Base-by-base conservation (phyloP, 2,329 filamentous ascomycete species). In the Xylaria sp. region DNA sequence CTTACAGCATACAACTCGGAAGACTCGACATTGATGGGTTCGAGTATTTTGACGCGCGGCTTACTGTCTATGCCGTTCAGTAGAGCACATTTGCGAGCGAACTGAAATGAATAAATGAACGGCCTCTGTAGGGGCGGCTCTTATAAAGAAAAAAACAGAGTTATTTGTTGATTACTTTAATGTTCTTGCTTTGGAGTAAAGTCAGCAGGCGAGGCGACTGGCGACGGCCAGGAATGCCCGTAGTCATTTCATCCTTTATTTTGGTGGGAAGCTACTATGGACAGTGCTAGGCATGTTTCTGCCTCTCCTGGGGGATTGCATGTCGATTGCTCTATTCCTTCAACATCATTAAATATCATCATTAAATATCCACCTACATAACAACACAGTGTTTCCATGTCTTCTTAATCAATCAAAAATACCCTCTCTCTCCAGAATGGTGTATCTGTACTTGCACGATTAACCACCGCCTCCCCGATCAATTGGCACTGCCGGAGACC, bases 51-150 rank as follows among this genome's bases (percentile, higher is more conserved):
- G 25, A 5, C 10, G 58, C 22, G 50, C 55, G 25, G 39, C 51
- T 62, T 9, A 20, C n/a, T 27, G 13, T 20, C 42, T 63, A 62
- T 60, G 39, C 62, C 44, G 54, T 66, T 59, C 53, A 56, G n/a
- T 71, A 68, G 64, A 63, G 63, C 60, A 66, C 57, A 58, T 65
- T 55, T 63, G 63, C 54, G 72, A 68, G 67, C 61, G 61, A 68
- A 66, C 64, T 63, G 65, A 60, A 61, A 71, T 69, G 69, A 73
- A 72, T 68, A 68, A 73, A 73, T 66, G 36, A 70, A 58, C n/a
- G 7, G 13, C 10, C 5, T n/a, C 15, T 15, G 17, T 17, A 6
- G 29, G 4, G 7, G 29, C 29, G 29, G 29, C 7, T 31, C 29
- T 31, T 31, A 31, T 31, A 31, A 31, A 31, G 4, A 7, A 31